These are phyloP conservation scores for Bacterosira constricta DNA, from an alignment of 108 stramenopile species.

Conservation along the genomic window DNA sequence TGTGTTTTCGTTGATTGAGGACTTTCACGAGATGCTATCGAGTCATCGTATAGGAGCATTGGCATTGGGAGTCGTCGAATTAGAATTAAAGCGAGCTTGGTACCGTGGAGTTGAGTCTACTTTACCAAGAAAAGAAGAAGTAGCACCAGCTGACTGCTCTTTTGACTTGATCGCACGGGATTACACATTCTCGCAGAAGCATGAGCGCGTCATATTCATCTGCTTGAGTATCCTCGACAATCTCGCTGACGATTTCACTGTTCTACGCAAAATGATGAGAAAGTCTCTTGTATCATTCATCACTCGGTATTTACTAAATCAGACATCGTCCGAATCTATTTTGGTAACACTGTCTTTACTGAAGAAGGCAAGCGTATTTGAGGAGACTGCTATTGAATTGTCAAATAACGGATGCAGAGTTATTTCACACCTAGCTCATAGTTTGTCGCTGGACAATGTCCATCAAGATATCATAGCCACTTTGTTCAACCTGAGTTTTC, in stretches of 20 bases:
- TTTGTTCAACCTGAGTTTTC: conserved; percentile 42
- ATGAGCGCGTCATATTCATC: conserved; percentile 27
- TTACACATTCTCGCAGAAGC: conserved; percentile 8
- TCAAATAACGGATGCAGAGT: neutral
- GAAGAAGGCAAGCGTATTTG: conserved; percentile 24
- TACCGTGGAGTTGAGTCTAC: neutral
- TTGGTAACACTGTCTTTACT: conserved; percentile 3
- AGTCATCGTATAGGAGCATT: conserved; percentile 35
- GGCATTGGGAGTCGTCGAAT: conserved; percentile 25
- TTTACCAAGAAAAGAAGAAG: neutral
- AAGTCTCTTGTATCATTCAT: conserved; percentile 21
- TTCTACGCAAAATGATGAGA: conserved; percentile 36
- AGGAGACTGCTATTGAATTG: conserved; percentile 29
- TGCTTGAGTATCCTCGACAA: conserved; percentile 28
- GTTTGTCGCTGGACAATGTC: conserved; percentile 1
- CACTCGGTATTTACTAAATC: neutral
- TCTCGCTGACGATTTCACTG: conserved; percentile 25
- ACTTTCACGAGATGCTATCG: conserved; percentile 22
- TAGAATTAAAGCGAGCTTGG: conserved; percentile 29
- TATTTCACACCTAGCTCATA: conserved; percentile 13
- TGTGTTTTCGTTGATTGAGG: conserved; percentile 13
- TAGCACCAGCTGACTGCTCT: neutral
- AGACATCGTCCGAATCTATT: conserved; percentile 1
- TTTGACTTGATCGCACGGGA: neutral
- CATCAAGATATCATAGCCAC: neutral